Evolutionary conservation across 2,329 filamentous ascomycete genomes (phyloP).

Genomic region (Stemphylium lycopersici): DNA sequence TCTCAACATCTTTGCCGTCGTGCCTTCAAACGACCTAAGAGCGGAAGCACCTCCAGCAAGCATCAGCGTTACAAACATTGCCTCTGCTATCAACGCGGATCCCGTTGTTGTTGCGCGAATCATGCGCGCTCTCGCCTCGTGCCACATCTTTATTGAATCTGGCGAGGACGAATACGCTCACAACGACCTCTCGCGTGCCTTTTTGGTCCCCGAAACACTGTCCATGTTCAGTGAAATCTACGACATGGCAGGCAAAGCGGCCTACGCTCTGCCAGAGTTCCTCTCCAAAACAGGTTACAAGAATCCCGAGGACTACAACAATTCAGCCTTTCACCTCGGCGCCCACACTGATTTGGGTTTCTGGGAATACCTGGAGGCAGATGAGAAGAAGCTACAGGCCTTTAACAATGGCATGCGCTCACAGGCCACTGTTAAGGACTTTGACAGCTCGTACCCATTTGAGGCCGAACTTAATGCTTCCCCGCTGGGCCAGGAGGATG

Average conservation of each 20-base stretch:
- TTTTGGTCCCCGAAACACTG: background rate
- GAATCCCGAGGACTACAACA: background rate
- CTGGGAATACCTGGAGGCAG: background rate
- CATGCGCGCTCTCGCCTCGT: background rate
- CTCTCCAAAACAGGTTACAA: background rate
- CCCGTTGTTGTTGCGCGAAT: background rate
- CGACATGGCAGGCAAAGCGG: background rate
- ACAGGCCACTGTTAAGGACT: background rate
- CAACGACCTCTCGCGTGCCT: background rate
- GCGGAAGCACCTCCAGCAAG: background rate
- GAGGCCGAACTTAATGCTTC: background rate
- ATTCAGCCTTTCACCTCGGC: background rate
- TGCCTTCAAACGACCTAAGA: background rate
- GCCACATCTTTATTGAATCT: background rate
- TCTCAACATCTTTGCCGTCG: background rate
- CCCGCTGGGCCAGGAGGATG: background rate
- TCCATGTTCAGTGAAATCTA: background rate
- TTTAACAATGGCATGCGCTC: background rate
- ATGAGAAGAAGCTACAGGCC: background rate
- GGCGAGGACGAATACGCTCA: background rate
- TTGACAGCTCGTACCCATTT: background rate
- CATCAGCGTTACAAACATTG: background rate
- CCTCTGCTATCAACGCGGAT: background rate
- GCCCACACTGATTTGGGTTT: background rate
- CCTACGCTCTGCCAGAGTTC: background rate